Percentiles rank a stretch among this genome's conserved stretches.
Conservation (phyloP, 1,284 basidiomycete species). For the Apiotrichum siamense region DNA sequence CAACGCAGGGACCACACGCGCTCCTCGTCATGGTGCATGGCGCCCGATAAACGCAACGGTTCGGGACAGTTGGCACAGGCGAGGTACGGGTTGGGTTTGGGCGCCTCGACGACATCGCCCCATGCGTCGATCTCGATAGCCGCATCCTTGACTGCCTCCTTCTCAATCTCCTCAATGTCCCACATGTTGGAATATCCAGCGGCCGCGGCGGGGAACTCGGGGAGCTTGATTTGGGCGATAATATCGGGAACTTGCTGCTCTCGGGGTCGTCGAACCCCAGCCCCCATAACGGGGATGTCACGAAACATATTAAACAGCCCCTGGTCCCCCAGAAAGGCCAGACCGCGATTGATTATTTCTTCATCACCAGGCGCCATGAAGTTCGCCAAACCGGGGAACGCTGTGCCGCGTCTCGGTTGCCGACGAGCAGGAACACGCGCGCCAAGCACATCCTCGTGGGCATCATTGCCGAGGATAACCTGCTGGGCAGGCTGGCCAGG, state of each 20-base stretch:
- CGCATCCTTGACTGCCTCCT: constrained; percentile 1
- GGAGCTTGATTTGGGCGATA: too few relatives aligned
- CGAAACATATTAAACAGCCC: too few relatives aligned
- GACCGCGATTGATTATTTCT: too few relatives aligned
- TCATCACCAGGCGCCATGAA: too few relatives aligned
- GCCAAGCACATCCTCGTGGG: background rate
- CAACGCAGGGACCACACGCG: constrained; percentile 42
- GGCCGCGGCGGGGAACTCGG: too few relatives aligned
- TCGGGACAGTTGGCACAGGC: constrained; percentile 37
- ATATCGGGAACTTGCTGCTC: too few relatives aligned
- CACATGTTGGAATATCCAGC: constrained; percentile 23
- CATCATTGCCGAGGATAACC: background rate
- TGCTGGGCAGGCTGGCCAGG: background rate
- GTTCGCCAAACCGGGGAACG: too few relatives aligned
- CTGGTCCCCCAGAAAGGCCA: too few relatives aligned
- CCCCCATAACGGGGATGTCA: too few relatives aligned
- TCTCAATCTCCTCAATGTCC: constrained; percentile 21
- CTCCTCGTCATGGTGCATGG: constrained; percentile 29
- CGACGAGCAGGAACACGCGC: background rate
- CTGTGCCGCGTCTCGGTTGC: background rate
- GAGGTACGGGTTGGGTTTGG: constrained; percentile 21
- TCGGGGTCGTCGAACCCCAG: too few relatives aligned
- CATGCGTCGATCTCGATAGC: constrained; percentile 24
- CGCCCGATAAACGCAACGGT: constrained; percentile 33
- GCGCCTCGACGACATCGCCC: constrained; percentile 21